Percentiles rank a stretch among this genome's conserved stretches.
These are phyloP conservation scores for Saccharum spontaneum DNA, from an alignment of 176 grass and related monocot genomes.

Conservation along the genomic window DNA sequence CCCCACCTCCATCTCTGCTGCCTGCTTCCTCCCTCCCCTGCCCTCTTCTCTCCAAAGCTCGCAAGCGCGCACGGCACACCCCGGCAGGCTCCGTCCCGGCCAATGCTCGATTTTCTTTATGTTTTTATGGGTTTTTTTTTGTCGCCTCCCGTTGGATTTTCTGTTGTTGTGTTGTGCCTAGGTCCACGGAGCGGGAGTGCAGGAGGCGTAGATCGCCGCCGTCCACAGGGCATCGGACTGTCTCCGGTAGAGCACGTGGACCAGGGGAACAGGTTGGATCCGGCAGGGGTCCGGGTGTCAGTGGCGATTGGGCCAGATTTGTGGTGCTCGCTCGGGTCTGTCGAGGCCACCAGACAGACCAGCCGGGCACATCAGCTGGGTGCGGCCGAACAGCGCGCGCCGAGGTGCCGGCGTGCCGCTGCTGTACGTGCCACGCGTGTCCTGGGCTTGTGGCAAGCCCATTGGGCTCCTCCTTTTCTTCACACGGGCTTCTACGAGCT, in stretches of 20 bases:
- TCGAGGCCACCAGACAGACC: too few relatives aligned
- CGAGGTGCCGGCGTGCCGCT: too few relatives aligned
- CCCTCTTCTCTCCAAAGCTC: not conserved
- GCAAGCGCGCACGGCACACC: not conserved
- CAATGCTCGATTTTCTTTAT: constrained; percentile 29
- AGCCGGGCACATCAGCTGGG: too few relatives aligned
- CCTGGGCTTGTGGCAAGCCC: not conserved
- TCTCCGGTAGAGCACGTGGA: too few relatives aligned
- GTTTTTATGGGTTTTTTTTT: not conserved
- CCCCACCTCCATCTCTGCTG: constrained; percentile 77
- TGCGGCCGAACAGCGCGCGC: too few relatives aligned
- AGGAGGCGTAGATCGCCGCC: not conserved
- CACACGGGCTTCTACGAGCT: too few relatives aligned
- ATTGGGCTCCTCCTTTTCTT: not conserved
- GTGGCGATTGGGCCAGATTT: too few relatives aligned
- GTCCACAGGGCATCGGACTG: not conserved
- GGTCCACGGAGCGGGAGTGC: not conserved
- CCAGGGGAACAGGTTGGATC: not conserved
- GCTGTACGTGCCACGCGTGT: not conserved
- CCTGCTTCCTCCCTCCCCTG: not conserved
- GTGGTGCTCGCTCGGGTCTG: too few relatives aligned
- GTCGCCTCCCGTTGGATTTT: constrained; percentile 5
- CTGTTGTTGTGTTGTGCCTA: too few relatives aligned
- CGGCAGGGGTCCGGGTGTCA: too few relatives aligned
- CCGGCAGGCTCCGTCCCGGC: not conserved